These are phyloP conservation scores for Cutaneotrichosporon sp. DNA, from an alignment of 1,284 basidiomycete genomes.

Conservation along the genomic window DNA sequence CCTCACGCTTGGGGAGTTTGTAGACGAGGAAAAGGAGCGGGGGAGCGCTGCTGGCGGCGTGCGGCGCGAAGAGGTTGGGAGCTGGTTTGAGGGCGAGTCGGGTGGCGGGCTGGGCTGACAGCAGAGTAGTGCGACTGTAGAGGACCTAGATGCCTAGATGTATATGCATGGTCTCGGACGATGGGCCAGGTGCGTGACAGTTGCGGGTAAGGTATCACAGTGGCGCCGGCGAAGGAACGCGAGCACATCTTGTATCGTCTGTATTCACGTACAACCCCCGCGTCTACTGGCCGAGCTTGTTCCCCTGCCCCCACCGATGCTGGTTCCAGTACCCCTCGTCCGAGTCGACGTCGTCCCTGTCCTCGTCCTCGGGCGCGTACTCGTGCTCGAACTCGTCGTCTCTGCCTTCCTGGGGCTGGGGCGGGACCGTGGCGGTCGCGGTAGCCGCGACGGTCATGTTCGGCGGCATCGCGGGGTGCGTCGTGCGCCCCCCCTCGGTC, in stretches of 20 bases:
- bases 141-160: too few species aligned
- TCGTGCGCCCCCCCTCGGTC: background rate
- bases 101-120: too few species aligned
- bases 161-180: too few species aligned
- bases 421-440: background rate
- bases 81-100: background rate
- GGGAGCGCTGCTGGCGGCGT: background rate
- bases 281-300: constrained; percentile 15
- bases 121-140: too few species aligned
- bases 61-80: background rate
- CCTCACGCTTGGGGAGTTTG: background rate
- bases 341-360: too few species aligned
- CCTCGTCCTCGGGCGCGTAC: constrained; percentile 19
- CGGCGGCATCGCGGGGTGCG: constrained; percentile 1
- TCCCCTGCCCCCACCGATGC: constrained; percentile 22
- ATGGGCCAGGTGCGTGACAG: too few species aligned
- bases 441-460: background rate
- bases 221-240: too few species aligned
- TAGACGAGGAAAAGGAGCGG: background rate
- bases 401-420: background rate
- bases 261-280: background rate
- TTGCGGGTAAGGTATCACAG: too few species aligned
- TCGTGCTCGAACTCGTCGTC: constrained; percentile 3
- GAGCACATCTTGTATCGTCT: too few species aligned
- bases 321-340: constrained; percentile 21